phyloP scores from a whole-genome alignment of 2,329 filamentous ascomycete genomes.

The Arthrobotrys pseudoclavata region DNA sequence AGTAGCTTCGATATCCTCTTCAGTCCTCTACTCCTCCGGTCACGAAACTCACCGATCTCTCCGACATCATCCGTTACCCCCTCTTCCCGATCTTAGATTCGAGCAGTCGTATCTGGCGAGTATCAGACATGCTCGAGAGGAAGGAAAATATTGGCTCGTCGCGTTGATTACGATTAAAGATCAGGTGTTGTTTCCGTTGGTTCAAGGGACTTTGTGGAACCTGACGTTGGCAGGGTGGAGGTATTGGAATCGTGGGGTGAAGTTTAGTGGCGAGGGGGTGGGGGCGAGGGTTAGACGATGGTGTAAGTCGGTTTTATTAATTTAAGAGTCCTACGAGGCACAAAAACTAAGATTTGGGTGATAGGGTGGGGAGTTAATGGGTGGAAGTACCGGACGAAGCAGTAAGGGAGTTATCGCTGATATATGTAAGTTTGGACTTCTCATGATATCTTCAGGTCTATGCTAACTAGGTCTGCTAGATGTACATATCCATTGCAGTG shows the following conservation, averaged over 20 bases:
- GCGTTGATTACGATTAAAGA: constrained; percentile 87
- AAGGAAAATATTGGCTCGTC: constrained; percentile 80
- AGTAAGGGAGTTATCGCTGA: constrained; percentile 2
- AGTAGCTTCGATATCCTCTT: constrained; percentile 78
- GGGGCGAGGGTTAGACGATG: constrained; percentile 85
- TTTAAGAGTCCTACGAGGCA: neutral
- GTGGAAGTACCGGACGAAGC: constrained; percentile 41
- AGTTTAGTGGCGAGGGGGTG: constrained; percentile 80
- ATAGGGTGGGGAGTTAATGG: constrained; percentile 57
- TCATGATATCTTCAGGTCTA: neutral
- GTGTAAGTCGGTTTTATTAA: constrained; percentile 71
- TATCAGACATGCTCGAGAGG: constrained; percentile 76
- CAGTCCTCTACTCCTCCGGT: constrained; percentile 72
- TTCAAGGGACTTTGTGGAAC: constrained; percentile 91
- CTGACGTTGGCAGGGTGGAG: constrained; percentile 88
- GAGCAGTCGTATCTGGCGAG: constrained; percentile 98
- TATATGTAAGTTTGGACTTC: constrained; percentile 21
- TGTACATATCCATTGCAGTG: constrained; percentile 25
- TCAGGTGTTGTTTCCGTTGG: constrained; percentile 88
- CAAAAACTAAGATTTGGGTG: neutral
- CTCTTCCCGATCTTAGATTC: constrained; percentile 85
- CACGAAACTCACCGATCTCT: constrained; percentile 62
- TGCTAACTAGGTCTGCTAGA: constrained; percentile 16
- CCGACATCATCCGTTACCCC: constrained; percentile 77
- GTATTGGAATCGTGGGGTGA: constrained; percentile 84